phyloP scores from a whole-genome alignment of 2,329 filamentous ascomycete species.

The Onygena corvina region DNA sequence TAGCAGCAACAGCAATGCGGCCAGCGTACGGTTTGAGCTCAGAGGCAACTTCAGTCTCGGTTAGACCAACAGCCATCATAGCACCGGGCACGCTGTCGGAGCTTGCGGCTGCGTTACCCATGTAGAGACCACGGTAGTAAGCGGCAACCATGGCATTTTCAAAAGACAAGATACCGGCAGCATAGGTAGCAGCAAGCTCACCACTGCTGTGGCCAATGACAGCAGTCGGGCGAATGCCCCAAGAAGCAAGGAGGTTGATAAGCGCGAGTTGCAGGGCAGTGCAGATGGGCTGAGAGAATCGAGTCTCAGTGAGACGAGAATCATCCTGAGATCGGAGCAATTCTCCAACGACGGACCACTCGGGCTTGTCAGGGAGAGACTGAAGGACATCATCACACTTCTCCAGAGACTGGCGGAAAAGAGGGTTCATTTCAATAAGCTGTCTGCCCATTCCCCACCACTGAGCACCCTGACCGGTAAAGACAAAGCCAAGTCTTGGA shows the following conservation, averaged over 20 bases:
- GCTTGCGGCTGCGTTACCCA: slow-evolving; percentile 7
- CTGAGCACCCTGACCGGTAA: slow-evolving; percentile 32
- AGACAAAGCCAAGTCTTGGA: slow-evolving; percentile 22
- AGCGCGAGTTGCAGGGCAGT: slow-evolving; percentile 26
- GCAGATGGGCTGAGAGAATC: slow-evolving; percentile 10
- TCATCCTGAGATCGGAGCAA: slow-evolving; percentile 7
- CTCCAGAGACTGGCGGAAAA: slow-evolving; percentile 6
- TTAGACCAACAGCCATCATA: slow-evolving; percentile 12
- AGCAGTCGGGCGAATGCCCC: slow-evolving; percentile 21
- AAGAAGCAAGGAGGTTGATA: slow-evolving; percentile 24
- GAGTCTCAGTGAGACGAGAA: slow-evolving; percentile 7
- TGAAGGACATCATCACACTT: slow-evolving; percentile 6
- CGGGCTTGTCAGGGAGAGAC: slow-evolving; percentile 3
- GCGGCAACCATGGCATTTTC: slow-evolving; percentile 23
- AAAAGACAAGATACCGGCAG: slow-evolving; percentile 27
- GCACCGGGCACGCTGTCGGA: slow-evolving; percentile 7
- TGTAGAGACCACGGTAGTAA: slow-evolving; percentile 11
- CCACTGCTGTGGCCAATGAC: slow-evolving; percentile 29
- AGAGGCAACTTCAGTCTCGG: slow-evolving; percentile 2
- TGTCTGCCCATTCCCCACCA: slow-evolving; percentile 27
- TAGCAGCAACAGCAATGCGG: slow-evolving; percentile 12
- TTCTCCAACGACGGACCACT: slow-evolving; percentile 7
- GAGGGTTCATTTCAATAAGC: slow-evolving; percentile 14
- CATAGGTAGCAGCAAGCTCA: slow-evolving; percentile 30
- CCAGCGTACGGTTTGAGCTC: slow-evolving; percentile 8